Base-by-base conservation (phyloP, 2,329 filamentous ascomycete genomes). In the Alternaria conjuncta region DNA sequence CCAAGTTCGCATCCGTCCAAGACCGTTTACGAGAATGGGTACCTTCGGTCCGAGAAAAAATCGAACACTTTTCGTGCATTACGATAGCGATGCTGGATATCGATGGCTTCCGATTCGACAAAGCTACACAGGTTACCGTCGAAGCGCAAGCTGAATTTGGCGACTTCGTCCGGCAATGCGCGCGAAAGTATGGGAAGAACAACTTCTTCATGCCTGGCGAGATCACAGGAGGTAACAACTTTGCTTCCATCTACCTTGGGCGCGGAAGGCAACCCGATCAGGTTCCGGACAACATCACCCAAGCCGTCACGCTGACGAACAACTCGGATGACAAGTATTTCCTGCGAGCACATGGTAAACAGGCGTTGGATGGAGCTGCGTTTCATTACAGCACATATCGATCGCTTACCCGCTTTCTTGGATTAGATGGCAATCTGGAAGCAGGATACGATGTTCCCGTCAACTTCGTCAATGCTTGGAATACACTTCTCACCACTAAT, bases 381-480 rank as follows among this genome's bases (percentile, higher is more conserved):
- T 90, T 90, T 69, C 87, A 89, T 72, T 90, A 90, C 73, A 86
- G 86, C 1, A 82, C 86, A n/a, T 90, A 90, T 71, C 85, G 88
- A 55, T 85, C 84, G n/a, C 81, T 90, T 47, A 88, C 86, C 49
- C 82, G 88, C 20, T 89, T 89, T 63, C 78, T 90, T 9, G 88
- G 87, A 3, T 82, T 89, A 70, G 86, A 88, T 69, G 87, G 87
- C 50, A 32, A 51, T 51, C 25, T 51, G 3, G 61, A 64, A 4
- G 71, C 71, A 11, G 68, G 68, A n/a, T 50, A 69, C 8, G 68
- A 72, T 23, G 25, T 32, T 28, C 68, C 69, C 23, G 65, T 73
- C 21, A 70, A 89, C 70, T 90, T 84, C 72, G 80, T 82, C 7
- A 76, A 82, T 13, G 73, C 85, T 36, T 90, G 88, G 87, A 83